These are phyloP conservation scores for Penicillium paxilli DNA, from an alignment of 495 filamentous ascomycete species.

Conservation along the genomic window DNA sequence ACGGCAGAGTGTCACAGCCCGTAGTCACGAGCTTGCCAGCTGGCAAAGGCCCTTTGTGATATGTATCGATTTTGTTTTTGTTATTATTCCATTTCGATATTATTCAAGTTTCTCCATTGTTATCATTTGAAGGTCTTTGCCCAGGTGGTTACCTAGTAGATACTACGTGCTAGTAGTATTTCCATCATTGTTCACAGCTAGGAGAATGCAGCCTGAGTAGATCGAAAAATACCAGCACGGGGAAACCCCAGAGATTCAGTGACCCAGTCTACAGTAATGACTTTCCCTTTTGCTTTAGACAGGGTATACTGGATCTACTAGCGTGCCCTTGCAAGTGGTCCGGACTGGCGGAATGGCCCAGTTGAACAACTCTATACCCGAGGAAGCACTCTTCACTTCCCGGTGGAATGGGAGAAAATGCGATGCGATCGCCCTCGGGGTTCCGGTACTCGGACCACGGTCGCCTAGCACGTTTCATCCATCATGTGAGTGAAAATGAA, in stretches of 20 bases:
- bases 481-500: slow-evolving; percentile 22
- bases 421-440: too few relatives aligned
- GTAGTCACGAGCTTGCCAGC: slow-evolving; percentile 31
- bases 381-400: neutral
- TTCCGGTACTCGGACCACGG: too few relatives aligned
- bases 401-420: slow-evolving; percentile 15
- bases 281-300: too few relatives aligned
- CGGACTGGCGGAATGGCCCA: slow-evolving; percentile 18
- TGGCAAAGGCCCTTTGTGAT: slow-evolving; percentile 15
- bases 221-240: too few relatives aligned
- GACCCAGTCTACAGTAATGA: too few relatives aligned
- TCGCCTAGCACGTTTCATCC: slow-evolving; percentile 20
- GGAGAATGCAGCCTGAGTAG: too few relatives aligned
- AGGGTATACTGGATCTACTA: neutral
- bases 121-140: neutral
- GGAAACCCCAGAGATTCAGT: neutral
- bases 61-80: neutral
- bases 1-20: slow-evolving; percentile 29
- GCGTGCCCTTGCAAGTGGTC: slow-evolving; percentile 3
- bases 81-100: neutral
- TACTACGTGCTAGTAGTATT: too few relatives aligned
- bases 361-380: neutral
- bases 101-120: neutral
- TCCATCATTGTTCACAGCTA: too few relatives aligned
- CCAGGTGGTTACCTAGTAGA: too few relatives aligned